phyloP scores from a whole-genome alignment of 768 basidiomycete genomes.

The Sarcodon aspratus region DNA sequence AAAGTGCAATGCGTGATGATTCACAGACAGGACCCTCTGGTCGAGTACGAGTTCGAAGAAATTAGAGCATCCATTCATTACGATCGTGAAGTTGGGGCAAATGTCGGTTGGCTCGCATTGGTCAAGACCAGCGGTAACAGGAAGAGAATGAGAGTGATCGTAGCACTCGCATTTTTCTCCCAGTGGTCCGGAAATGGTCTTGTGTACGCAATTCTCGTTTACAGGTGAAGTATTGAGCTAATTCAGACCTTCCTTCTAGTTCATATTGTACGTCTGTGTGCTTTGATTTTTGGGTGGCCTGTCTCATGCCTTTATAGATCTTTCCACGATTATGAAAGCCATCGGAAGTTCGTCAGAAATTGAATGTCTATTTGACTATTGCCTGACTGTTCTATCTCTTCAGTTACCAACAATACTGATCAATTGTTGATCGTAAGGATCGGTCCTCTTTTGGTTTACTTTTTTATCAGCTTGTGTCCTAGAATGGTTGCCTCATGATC shows the following conservation, averaged over 20 bases:
- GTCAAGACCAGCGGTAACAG: conserved; percentile 41
- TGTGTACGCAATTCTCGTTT: conserved; percentile 12
- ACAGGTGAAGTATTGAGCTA: neutral
- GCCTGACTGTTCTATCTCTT: neutral
- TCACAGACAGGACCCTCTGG: conserved; percentile 34
- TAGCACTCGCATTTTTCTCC: conserved; percentile 49
- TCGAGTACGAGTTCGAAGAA: conserved; percentile 52
- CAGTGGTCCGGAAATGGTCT: conserved; percentile 49
- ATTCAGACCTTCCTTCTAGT: neutral
- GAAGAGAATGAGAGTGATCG: conserved; percentile 41
- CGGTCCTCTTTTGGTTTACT: neutral
- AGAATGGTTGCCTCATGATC: conserved; percentile 45
- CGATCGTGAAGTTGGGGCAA: conserved; percentile 6
- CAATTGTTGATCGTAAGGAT: conserved; percentile 28
- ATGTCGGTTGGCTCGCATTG: conserved; percentile 29
- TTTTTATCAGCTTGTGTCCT: neutral
- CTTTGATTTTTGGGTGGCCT: neutral
- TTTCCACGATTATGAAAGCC: conserved; percentile 40
- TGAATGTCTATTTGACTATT: neutral
- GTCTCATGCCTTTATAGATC: conserved; percentile 17
- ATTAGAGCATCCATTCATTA: conserved; percentile 43
- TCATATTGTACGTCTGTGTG: neutral
- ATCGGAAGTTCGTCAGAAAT: conserved; percentile 31
- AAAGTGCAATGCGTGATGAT: neutral
- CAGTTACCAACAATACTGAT: conserved; percentile 31